These are phyloP conservation scores for Thalia dealbata DNA, from an alignment of 176 grass and related monocot species.

Conservation along the genomic window DNA sequence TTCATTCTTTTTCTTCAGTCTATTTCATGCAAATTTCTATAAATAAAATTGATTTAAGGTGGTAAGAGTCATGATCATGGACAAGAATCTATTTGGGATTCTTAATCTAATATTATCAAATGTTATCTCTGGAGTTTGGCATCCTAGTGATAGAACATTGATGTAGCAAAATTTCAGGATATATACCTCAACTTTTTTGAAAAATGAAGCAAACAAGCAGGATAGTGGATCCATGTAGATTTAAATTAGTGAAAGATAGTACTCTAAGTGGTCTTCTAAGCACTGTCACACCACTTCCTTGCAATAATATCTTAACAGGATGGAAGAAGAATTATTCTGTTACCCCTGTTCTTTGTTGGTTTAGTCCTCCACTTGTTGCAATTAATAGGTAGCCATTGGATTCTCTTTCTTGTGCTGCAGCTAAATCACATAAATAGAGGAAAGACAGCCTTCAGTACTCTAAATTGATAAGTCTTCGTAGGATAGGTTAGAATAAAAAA, in stretches of 20 bases:
- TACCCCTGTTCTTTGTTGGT: conserved; percentile 86
- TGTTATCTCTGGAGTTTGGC: not conserved
- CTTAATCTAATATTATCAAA: not conserved
- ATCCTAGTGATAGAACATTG: not conserved
- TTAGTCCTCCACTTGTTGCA: conserved; percentile 82
- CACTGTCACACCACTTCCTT: not conserved
- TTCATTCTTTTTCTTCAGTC: not conserved
- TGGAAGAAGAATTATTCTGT: conserved; percentile 16
- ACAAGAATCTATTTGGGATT: not conserved
- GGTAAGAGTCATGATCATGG: too few species aligned
- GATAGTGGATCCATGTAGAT: not conserved
- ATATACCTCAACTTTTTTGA: not conserved
- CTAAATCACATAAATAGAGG: conserved; percentile 38
- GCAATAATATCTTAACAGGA: conserved; percentile 29
- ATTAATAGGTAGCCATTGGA: conserved; percentile 95
- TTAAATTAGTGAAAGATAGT: not conserved
- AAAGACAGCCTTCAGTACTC: not conserved
- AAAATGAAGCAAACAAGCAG: not conserved
- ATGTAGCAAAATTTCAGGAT: not conserved
- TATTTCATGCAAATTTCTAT: not conserved
- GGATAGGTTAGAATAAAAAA: too few species aligned
- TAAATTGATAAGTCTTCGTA: too few species aligned
- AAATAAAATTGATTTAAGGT: too few species aligned
- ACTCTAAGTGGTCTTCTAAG: not conserved
- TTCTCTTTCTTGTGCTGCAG: conserved; percentile 42